Conservation (phyloP, 805 yeast genomes). For the Saturnispora gosingensis region DNA sequence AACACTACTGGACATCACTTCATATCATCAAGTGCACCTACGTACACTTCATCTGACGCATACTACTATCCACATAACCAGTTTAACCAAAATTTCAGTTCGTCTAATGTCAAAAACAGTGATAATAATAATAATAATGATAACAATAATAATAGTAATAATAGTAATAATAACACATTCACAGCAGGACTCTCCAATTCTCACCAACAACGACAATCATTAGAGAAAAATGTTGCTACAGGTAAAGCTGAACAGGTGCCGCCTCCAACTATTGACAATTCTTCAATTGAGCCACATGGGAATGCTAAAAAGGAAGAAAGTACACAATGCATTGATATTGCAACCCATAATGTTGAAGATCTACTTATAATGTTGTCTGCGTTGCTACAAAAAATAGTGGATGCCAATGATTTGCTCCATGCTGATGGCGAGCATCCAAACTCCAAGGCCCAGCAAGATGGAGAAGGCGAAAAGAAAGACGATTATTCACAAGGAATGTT, state of each 20-base stretch:
- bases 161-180: not conserved
- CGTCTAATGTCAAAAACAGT: conserved; percentile 3
- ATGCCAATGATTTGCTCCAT: conserved; percentile 78
- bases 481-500: conserved; percentile 13
- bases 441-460: conserved; percentile 4
- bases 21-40: conserved; percentile 24
- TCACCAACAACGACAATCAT: not conserved
- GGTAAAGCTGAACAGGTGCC: not conserved
- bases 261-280: not conserved
- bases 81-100: conserved; percentile 4
- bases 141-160: not conserved
- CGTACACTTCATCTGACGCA: conserved; percentile 14
- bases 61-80: conserved; percentile 2
- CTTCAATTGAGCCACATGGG: not conserved
- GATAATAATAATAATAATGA: conserved; percentile 3
- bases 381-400: conserved; percentile 74
- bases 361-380: conserved; percentile 79
- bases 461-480: conserved; percentile 13
- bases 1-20: conserved; percentile 14
- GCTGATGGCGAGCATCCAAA: conserved; percentile 33
- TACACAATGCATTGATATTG: conserved; percentile 41
- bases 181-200: not conserved
- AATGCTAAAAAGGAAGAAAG: not conserved
- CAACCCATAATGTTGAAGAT: conserved; percentile 73
- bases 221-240: not conserved